phyloP scores from a whole-genome alignment of 2,329 filamentous ascomycete species.

The Pestalotiopsis sp. region DNA sequence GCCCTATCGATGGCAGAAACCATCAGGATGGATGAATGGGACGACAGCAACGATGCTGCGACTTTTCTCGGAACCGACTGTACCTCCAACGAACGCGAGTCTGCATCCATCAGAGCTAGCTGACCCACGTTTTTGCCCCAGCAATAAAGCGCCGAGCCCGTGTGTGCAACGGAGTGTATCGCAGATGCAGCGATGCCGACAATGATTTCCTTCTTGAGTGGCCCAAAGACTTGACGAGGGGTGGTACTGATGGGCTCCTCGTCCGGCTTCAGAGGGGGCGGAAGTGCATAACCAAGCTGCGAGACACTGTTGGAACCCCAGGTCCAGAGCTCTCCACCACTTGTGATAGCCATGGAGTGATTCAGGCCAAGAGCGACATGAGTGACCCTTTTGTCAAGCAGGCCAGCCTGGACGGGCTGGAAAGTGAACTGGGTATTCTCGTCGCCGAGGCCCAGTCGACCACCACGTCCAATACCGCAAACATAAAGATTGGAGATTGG shows the following conservation, averaged over 20 bases:
- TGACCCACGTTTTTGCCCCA: conserved; percentile 97
- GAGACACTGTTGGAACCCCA: conserved; percentile 90
- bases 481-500: conserved; percentile 89
- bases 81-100: conserved; percentile 86
- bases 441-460: conserved; percentile 85
- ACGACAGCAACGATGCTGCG: conserved; percentile 78
- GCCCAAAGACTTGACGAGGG: conserved; percentile 88
- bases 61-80: conserved; percentile 84
- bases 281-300: conserved; percentile 84
- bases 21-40: conserved; percentile 67
- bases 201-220: conserved; percentile 83
- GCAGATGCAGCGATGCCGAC: conserved; percentile 85
- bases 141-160: conserved; percentile 78
- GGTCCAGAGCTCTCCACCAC: conserved; percentile 88
- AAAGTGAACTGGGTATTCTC: conserved; percentile 90
- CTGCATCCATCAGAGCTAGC: conserved; percentile 90
- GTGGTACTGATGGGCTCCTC: conserved; percentile 81
- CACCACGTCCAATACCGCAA: conserved; percentile 89
- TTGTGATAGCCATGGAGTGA: conserved; percentile 83
- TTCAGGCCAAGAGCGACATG: conserved; percentile 89
- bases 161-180: conserved; percentile 90
- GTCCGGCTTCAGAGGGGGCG: conserved; percentile 66
- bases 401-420: conserved; percentile 75
- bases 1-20: conserved; percentile 90
- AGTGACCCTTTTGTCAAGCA: conserved; percentile 73